Evolutionary conservation across 2,329 filamentous ascomycete genomes (phyloP).

Genomic region (Arthrobotrys sphaeroides): DNA sequence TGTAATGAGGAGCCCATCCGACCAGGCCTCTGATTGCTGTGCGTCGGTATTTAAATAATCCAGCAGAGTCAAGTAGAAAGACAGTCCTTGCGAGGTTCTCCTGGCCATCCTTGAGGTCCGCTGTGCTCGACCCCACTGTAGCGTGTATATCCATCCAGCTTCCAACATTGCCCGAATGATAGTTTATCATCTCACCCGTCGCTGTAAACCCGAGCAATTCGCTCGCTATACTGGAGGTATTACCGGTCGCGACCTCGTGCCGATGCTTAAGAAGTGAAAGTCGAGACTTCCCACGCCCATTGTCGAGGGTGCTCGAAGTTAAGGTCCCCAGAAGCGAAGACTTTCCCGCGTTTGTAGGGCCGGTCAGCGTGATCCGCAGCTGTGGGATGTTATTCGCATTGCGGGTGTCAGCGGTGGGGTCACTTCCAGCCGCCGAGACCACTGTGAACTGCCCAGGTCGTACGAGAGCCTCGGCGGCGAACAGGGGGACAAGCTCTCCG

Average conservation of each 20-base stretch:
- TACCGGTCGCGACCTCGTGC: slow-evolving; percentile 88
- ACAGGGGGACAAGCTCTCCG: slow-evolving; percentile 73
- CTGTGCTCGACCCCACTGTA: slow-evolving; percentile 65
- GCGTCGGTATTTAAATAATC: slow-evolving; percentile 85
- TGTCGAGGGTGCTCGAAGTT: slow-evolving; percentile 87
- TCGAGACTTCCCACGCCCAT: slow-evolving; percentile 88
- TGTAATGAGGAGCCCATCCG: slow-evolving; percentile 96
- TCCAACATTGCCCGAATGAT: slow-evolving; percentile 83
- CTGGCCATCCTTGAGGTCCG: slow-evolving; percentile 40
- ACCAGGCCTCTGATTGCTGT: slow-evolving; percentile 90
- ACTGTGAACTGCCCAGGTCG: slow-evolving; percentile 71
- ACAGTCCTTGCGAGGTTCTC: slow-evolving; percentile 75
- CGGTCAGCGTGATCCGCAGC: slow-evolving; percentile 84
- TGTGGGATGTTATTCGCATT: slow-evolving; percentile 67
- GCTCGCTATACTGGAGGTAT: slow-evolving; percentile 94
- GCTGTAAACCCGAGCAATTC: slow-evolving; percentile 86
- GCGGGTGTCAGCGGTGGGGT: slow-evolving; percentile 7
- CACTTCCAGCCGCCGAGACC: neutral
- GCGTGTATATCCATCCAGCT: slow-evolving; percentile 96
- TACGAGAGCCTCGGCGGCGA: slow-evolving; percentile 91
- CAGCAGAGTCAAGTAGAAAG: slow-evolving; percentile 90
- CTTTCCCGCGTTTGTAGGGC: slow-evolving; percentile 90
- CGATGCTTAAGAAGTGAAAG: slow-evolving; percentile 89
- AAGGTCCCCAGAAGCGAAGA: slow-evolving; percentile 88
- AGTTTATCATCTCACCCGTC: slow-evolving; percentile 74